Conservation (phyloP, 352 stramenopile species). For the Phytopythium delawarense region DNA sequence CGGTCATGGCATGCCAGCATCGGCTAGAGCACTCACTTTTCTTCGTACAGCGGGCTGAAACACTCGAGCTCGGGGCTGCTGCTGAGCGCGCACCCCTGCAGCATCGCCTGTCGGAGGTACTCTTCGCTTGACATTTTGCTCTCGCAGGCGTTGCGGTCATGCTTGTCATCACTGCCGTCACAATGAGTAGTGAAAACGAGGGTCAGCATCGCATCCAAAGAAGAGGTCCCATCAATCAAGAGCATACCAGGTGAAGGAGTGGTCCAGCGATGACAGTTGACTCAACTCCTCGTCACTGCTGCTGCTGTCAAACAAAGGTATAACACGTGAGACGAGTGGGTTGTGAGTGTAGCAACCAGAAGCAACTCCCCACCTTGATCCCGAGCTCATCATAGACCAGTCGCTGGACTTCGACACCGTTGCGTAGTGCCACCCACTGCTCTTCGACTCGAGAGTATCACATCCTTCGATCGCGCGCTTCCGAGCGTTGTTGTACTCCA, state of each 20-base stretch:
- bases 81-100: slow-evolving; percentile 48
- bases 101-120: slow-evolving; percentile 56
- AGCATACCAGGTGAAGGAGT: slow-evolving; percentile 51
- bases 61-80: slow-evolving; percentile 69
- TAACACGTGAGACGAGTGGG: neutral
- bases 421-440: slow-evolving; percentile 24
- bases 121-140: slow-evolving; percentile 59
- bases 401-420: slow-evolving; percentile 37
- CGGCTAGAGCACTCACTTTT: slow-evolving; percentile 40
- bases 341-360: neutral
- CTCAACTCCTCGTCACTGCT: slow-evolving; percentile 82
- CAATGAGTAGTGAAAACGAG: neutral
- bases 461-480: slow-evolving; percentile 68
- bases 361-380: slow-evolving; percentile 32
- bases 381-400: slow-evolving; percentile 36
- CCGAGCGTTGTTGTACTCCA: slow-evolving; percentile 47
- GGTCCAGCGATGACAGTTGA: slow-evolving; percentile 63
- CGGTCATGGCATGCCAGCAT: neutral
- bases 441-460: slow-evolving; percentile 30
- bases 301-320: slow-evolving; percentile 24
- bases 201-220: slow-evolving; percentile 6
- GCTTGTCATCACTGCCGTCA: slow-evolving; percentile 32
- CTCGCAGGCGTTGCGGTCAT: slow-evolving; percentile 28
- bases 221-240: neutral
- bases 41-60: slow-evolving; percentile 70